Evolutionary conservation across 306 rosid species (phyloP).

Genomic region (Gynostemma pentaphyllum): DNA sequence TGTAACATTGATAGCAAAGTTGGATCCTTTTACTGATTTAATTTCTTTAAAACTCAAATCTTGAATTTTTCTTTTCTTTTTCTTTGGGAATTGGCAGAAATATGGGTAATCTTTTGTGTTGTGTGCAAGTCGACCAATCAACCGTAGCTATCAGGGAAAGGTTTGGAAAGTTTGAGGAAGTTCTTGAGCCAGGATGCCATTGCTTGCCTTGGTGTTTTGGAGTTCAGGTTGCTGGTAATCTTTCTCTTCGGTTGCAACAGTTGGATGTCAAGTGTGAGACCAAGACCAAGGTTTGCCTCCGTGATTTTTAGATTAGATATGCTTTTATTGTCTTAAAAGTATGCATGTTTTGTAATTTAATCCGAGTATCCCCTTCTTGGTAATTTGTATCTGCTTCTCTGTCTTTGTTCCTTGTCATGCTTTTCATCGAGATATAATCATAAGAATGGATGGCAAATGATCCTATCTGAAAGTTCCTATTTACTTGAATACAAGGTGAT

Average conservation of each 20-base stretch:
- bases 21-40: background rate
- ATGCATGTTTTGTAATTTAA: too few species aligned
- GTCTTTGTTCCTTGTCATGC: background rate
- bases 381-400: background rate
- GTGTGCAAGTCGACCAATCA: slow-evolving; percentile 74
- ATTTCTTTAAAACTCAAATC: background rate
- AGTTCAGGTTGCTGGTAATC: slow-evolving; percentile 51
- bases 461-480: background rate
- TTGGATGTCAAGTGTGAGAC: slow-evolving; percentile 83
- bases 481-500: slow-evolving; percentile 9
- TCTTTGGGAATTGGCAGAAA: slow-evolving; percentile 21
- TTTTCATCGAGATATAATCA: background rate
- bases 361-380: background rate
- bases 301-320: background rate
- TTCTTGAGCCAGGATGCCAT: slow-evolving; percentile 91
- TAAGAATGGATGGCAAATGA: background rate
- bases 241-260: slow-evolving; percentile 84
- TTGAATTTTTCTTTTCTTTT: background rate
- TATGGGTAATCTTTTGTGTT: slow-evolving; percentile 70
- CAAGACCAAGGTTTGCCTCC: slow-evolving; percentile 69
- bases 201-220: slow-evolving; percentile 86
- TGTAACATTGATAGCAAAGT: too few species aligned
- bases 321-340: background rate
- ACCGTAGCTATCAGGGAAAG: slow-evolving; percentile 64
- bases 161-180: slow-evolving; percentile 59